phyloP scores from a whole-genome alignment of 352 stramenopile genomes.

The Phytophthora pinifolia region DNA sequence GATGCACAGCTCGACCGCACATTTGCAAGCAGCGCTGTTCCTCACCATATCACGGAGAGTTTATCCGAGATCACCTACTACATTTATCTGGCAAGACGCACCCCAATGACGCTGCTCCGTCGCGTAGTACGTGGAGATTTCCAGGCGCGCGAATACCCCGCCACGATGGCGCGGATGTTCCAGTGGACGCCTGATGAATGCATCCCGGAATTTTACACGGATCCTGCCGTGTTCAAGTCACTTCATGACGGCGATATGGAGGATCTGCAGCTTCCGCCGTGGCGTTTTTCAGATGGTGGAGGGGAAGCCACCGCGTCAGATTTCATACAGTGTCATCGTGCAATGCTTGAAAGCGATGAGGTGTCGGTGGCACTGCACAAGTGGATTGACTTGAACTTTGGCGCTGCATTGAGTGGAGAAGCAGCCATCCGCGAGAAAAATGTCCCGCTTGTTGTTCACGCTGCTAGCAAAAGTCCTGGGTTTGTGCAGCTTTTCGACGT shows the following conservation, averaged over 20 bases:
- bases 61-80: slow-evolving; percentile 96
- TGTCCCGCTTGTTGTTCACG: slow-evolving; percentile 69
- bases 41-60: slow-evolving; percentile 95
- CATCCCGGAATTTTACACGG: slow-evolving; percentile 94
- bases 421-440: slow-evolving; percentile 90
- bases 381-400: slow-evolving; percentile 98
- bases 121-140: slow-evolving; percentile 92
- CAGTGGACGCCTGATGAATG: slow-evolving; percentile 96
- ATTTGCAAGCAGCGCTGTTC: slow-evolving; percentile 81
- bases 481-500: slow-evolving; percentile 74
- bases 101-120: slow-evolving; percentile 83
- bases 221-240: slow-evolving; percentile 85
- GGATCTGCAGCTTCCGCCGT: slow-evolving; percentile 71
- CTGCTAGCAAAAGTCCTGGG: slow-evolving; percentile 59
- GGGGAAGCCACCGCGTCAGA: slow-evolving; percentile 24
- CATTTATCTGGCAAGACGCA: slow-evolving; percentile 94
- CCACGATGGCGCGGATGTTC: slow-evolving; percentile 89
- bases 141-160: slow-evolving; percentile 93
- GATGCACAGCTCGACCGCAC: slow-evolving; percentile 92
- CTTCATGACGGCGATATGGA: slow-evolving; percentile 74
- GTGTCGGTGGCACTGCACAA: slow-evolving; percentile 87
- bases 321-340: slow-evolving; percentile 91
- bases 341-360: slow-evolving; percentile 90
- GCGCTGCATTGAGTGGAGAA: slow-evolving; percentile 76
- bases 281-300: slow-evolving; percentile 47